Base-by-base conservation (phyloP, 768 basidiomycete genomes). In the Collybiopsis luxurians region DNA sequence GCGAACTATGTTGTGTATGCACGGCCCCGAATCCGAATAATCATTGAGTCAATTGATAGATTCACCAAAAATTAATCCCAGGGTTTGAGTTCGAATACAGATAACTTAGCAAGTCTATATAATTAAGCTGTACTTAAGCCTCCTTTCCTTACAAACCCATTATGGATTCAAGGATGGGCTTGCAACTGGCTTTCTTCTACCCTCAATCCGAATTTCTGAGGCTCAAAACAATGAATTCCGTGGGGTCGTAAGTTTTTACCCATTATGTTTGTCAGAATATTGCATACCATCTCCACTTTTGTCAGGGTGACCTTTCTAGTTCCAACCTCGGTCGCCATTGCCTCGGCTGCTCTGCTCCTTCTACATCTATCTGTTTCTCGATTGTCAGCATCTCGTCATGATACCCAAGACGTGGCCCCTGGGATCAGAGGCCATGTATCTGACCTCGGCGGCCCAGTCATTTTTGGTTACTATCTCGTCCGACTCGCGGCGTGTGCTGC, bases 401-500 rank as follows among this genome's bases (percentile, higher is more conserved):
- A 31, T n/a, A 17, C 42, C 17, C 38, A 39, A n/a, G n/a, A 31
- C 40, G 27, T 10, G 15, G 17, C 24, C 5, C 9, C 0, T 26
- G 13, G n/a, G 12, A 15, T n/a, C 17, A 46, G 11, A 55, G 27
- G 42, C 19, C 53, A 46, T 23, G 43, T 55, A 12, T 31, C 53
- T 44, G 42, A 2, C n/a, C 43, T 55, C 30, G 53, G 53, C 24
- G 53, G 53, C 38, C 28, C 53, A 23, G 23, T 31, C 24, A 46
- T 55, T 17, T 55, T 55, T 46, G 42, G 15, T 2, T 55, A 28
- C 21, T 30, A 55, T 26, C 5, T 42, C 38, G 38, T 53, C n/a
- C 51, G 85, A 26, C 67, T 83, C 4, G 50, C 79, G 2, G 73
- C 74, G 26, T 76, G 77, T 52, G 65, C 77, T 26, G 67, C 71